These are phyloP conservation scores for Lasiodiplodia theobromae DNA, from an alignment of 2,329 filamentous ascomycete species.

Conservation along the genomic window DNA sequence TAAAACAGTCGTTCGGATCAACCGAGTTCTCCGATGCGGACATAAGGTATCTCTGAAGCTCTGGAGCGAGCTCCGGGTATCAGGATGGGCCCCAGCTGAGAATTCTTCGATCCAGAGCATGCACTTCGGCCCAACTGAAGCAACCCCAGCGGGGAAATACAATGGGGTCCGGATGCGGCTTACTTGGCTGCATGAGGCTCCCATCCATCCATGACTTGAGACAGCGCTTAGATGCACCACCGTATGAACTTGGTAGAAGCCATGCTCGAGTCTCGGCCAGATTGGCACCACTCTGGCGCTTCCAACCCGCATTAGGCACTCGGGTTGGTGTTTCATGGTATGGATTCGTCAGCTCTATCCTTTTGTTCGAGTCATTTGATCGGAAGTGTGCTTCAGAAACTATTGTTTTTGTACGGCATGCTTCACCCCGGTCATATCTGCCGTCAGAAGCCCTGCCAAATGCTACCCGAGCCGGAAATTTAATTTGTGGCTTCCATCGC, in stretches of 20 bases:
- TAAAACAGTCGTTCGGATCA: neutral
- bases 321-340: neutral
- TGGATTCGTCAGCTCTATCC: conserved; percentile 10
- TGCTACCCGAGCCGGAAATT: neutral
- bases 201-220: neutral
- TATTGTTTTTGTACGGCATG: neutral
- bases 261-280: neutral
- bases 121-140: neutral
- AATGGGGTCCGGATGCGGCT: neutral
- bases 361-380: neutral
- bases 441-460: neutral
- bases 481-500: neutral
- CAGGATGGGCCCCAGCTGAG: neutral
- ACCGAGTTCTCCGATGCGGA: too few species aligned
- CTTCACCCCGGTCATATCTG: neutral
- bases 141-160: neutral
- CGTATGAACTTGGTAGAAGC: neutral
- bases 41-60: neutral
- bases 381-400: neutral
- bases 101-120: neutral
- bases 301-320: neutral
- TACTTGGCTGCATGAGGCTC: neutral
- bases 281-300: neutral
- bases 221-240: neutral
- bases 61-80: neutral